These are phyloP conservation scores for Ophiostoma ulmi DNA, from an alignment of 2,329 filamentous ascomycete genomes.

Conservation along the genomic window DNA sequence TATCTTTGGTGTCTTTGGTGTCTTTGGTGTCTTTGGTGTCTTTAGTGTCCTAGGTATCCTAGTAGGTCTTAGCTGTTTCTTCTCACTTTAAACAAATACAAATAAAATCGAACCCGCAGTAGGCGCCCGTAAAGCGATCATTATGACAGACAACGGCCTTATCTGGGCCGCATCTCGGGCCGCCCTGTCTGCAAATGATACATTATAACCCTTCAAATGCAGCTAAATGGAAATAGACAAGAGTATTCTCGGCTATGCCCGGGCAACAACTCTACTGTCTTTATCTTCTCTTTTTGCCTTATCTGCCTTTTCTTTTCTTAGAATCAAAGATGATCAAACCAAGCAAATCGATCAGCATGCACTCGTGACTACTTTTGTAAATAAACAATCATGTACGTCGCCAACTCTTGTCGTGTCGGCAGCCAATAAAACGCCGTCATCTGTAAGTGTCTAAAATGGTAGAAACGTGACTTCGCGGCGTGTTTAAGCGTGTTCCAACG, in stretches of 20 bases:
- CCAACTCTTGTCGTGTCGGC: neutral
- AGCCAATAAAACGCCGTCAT: neutral
- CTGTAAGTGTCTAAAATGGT: neutral
- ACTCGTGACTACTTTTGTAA: neutral
- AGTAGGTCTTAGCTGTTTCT: neutral
- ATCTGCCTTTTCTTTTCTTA: neutral
- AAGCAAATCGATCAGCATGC: no score
- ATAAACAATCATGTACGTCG: neutral
- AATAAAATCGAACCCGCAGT: neutral
- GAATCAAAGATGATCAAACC: neutral
- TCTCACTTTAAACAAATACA: constrained; percentile 2
- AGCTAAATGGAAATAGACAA: no score
- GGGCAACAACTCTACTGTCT: neutral
- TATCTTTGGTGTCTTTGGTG: neutral
- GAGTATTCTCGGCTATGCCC: neutral
- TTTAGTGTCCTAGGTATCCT: neutral
- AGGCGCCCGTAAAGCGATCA: neutral
- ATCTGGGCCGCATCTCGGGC: neutral
- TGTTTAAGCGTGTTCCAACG: neutral
- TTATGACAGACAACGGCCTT: neutral
- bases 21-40: neutral
- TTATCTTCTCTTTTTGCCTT: neutral
- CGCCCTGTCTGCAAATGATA: neutral
- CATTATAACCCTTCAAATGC: neutral
- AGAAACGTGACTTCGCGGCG: constrained; percentile 12